Conservation (phyloP, 2,329 filamentous ascomycete genomes). For the Exserohilum turcica region DNA sequence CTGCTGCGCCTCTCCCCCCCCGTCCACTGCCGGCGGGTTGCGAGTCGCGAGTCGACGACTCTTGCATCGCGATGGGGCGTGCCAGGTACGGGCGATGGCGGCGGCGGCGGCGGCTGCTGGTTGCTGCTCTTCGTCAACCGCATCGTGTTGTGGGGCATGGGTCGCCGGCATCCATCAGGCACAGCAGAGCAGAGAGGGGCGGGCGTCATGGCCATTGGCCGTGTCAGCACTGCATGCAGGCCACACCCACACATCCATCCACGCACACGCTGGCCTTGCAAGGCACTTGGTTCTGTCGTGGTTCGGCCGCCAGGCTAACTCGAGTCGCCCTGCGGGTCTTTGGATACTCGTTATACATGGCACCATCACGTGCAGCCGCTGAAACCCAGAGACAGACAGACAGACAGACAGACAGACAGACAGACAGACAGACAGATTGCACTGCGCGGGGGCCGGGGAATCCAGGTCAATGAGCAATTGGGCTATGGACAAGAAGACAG, state of each 20-base stretch:
- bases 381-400: neutral
- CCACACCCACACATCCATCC: neutral
- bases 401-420: neutral
- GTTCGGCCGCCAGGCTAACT: neutral
- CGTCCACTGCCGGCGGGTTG: no score
- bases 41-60: no score
- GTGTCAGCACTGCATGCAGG: neutral
- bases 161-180: neutral
- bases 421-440: neutral
- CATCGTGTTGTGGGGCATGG: neutral
- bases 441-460: no score
- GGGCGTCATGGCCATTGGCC: conserved; percentile 3
- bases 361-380: neutral
- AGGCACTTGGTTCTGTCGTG: neutral
- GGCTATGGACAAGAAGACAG: conserved; percentile 29
- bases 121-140: neutral
- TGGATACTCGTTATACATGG: neutral
- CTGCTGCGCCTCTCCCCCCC: no score
- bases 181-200: neutral
- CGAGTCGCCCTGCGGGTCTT: neutral
- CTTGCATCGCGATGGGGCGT: no score
- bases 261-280: neutral
- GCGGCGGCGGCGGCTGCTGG: no score
- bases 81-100: no score
- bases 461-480: conserved; percentile 13